phyloP scores from a whole-genome alignment of 169 alveolate genomes.

The Plasmodium knowlesi region DNA sequence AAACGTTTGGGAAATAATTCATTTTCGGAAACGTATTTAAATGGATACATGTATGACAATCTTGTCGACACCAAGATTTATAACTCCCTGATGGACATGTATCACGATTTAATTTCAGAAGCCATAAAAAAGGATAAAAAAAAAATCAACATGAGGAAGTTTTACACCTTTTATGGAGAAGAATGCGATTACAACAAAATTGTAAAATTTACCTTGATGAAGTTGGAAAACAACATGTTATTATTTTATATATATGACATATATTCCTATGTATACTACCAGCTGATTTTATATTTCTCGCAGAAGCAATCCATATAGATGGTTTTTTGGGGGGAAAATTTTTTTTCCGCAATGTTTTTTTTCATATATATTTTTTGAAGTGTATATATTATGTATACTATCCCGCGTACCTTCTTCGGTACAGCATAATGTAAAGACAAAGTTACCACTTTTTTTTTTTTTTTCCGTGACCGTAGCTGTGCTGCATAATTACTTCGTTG shows the following conservation, averaged over 20 bases:
- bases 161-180: conserved; percentile 45
- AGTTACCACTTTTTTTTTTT: not conserved
- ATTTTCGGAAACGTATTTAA: conserved; percentile 46
- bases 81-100: conserved; percentile 56
- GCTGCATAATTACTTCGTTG: not conserved
- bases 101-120: conserved; percentile 59
- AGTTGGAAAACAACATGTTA: conserved; percentile 55
- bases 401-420: not conserved
- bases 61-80: conserved; percentile 37
- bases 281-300: conserved; percentile 14
- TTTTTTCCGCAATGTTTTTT: not conserved
- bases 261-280: conserved; percentile 49
- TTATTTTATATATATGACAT: conserved; percentile 63
- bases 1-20: conserved; percentile 53
- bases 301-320: conserved; percentile 3
- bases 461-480: conserved; percentile 8
- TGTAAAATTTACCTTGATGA: conserved; percentile 62
- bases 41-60: conserved; percentile 45
- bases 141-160: conserved; percentile 50
- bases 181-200: conserved; percentile 55
- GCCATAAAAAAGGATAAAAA: conserved; percentile 62
- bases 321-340: not conserved
- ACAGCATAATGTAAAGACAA: not conserved
- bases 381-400: not conserved
- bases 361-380: not conserved